Percentiles rank a stretch among this genome's conserved stretches.
Evolutionary conservation across 345 rosid species (phyloP).

Genomic region (Cochlearia excelsa): DNA sequence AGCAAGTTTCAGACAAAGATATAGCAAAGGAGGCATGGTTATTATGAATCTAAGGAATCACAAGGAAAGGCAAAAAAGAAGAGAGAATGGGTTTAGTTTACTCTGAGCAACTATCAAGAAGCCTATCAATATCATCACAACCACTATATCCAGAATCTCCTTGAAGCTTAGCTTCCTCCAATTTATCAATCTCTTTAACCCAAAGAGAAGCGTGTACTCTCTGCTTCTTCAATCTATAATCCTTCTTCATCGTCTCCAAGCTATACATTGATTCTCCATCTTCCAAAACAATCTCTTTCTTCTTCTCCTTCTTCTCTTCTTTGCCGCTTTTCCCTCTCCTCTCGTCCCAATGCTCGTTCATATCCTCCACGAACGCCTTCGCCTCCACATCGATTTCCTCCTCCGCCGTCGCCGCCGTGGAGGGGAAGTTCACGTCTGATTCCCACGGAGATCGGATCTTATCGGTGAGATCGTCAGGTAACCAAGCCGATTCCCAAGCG

Average conservation of each 20-base stretch:
- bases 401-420: constrained; percentile 17
- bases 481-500: constrained; percentile 92
- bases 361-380: constrained; percentile 88
- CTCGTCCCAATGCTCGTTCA: constrained; percentile 86
- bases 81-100: constrained; percentile 27
- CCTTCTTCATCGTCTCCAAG: constrained; percentile 82
- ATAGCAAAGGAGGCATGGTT: too few species aligned
- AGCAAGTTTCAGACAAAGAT: not conserved
- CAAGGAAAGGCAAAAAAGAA: not conserved
- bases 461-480: constrained; percentile 63
- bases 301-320: constrained; percentile 32
- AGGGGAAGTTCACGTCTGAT: constrained; percentile 60
- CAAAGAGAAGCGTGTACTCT: constrained; percentile 86
- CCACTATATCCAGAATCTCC: constrained; percentile 45
- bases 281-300: not conserved
- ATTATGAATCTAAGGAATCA: too few species aligned
- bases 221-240: constrained; percentile 89
- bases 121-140: constrained; percentile 71
- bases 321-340: constrained; percentile 46
- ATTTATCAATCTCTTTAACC: constrained; percentile 86
- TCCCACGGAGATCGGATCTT: constrained; percentile 80
- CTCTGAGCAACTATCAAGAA: constrained; percentile 89
- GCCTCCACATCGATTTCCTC: constrained; percentile 66
- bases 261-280: constrained; percentile 50
- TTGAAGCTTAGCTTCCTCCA: constrained; percentile 62